Conservation (phyloP, 768 basidiomycete genomes). For the Lentinula edodes region DNA sequence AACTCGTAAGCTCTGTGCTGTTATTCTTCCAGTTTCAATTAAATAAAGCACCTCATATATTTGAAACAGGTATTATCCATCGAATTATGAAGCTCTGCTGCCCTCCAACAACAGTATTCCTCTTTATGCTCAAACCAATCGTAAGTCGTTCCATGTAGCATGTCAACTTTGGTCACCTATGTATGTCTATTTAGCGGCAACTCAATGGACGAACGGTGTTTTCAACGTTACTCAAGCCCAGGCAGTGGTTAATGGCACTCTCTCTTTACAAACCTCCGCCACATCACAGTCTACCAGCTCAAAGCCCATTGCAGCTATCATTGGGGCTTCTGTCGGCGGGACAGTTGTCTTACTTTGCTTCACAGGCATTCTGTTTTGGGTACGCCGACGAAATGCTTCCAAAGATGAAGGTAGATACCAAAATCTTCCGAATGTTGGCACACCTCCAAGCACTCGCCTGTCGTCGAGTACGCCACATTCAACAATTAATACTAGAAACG, state of each 20-base stretch:
- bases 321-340: background rate
- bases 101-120: background rate
- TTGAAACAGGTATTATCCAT: background rate
- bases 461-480: background rate
- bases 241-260: background rate
- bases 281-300: background rate
- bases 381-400: background rate
- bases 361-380: background rate
- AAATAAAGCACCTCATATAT: background rate
- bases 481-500: background rate
- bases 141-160: background rate
- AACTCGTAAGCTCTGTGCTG: background rate
- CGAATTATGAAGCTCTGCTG: background rate
- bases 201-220: background rate
- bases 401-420: background rate
- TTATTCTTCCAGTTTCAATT: background rate
- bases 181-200: background rate
- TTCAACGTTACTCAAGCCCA: background rate
- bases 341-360: background rate
- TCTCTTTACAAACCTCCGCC: background rate
- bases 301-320: background rate
- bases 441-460: background rate
- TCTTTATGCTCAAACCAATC: background rate
- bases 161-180: background rate
- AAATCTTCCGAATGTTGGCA: background rate